phyloP scores from a whole-genome alignment of 352 stramenopile genomes.

The Globisporangium megalacanthum region DNA sequence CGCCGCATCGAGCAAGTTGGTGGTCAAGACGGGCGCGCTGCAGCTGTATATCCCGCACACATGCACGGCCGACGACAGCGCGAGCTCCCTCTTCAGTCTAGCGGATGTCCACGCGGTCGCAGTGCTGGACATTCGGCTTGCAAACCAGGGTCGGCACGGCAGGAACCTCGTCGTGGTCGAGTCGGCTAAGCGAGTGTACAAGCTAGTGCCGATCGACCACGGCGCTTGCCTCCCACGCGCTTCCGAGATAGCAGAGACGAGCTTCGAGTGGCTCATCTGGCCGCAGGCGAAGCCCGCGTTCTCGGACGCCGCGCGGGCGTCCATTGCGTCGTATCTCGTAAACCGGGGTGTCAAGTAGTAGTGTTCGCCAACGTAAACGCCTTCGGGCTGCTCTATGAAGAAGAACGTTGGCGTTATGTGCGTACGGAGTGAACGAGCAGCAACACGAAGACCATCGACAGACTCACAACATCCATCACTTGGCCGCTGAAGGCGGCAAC shows the following conservation, averaged over 20 bases:
- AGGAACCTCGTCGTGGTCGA: conserved; percentile 66
- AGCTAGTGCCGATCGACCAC: conserved; percentile 74
- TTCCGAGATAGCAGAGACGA: conserved; percentile 42
- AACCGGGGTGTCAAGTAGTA: background rate
- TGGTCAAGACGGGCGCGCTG: conserved; percentile 41
- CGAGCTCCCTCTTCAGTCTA: conserved; percentile 30
- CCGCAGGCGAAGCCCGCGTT: conserved; percentile 54
- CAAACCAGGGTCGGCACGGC: conserved; percentile 76
- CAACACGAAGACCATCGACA: background rate
- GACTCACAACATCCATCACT: background rate
- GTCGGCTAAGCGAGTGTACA: conserved; percentile 17
- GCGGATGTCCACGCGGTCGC: conserved; percentile 65
- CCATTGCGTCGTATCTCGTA: conserved; percentile 22
- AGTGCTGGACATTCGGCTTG: conserved; percentile 72
- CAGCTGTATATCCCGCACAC: conserved; percentile 62
- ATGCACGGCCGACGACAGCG: conserved; percentile 57
- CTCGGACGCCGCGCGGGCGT: conserved; percentile 15
- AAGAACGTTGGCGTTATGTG: too few relatives aligned
- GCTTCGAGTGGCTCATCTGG: conserved; percentile 70
- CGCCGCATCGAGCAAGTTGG: background rate
- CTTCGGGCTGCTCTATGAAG: conserved; percentile 54
- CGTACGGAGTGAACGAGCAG: background rate
- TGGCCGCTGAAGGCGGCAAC: background rate
- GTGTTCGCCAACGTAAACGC: conserved; percentile 16
- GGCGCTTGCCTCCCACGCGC: conserved; percentile 59